Evolutionary conservation across 176 grass and related monocot species (phyloP).

Genomic region (Pharus latifolius): DNA sequence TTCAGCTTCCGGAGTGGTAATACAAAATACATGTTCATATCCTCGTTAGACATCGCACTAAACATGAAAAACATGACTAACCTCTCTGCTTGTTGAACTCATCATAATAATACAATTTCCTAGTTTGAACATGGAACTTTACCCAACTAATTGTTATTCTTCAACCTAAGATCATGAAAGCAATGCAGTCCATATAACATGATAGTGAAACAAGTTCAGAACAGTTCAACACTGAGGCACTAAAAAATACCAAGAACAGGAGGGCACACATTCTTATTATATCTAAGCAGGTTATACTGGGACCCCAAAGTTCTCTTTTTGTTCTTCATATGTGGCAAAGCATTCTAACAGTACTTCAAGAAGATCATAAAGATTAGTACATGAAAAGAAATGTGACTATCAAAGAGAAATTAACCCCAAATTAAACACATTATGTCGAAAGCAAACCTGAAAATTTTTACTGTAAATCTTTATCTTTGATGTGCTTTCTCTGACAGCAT

Average conservation of each 20-base stretch:
- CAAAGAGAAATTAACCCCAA: neutral
- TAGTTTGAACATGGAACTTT: neutral
- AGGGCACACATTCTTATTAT: neutral
- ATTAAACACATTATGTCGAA: neutral
- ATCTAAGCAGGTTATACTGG: neutral
- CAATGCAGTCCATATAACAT: neutral
- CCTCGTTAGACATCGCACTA: neutral
- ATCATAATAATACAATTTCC: neutral
- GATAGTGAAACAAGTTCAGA: neutral
- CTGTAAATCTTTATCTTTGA: conserved; percentile 75
- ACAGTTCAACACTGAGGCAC: neutral
- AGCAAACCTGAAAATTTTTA: conserved; percentile 69
- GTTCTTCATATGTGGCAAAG: neutral
- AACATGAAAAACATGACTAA: neutral
- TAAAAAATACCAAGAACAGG: neutral
- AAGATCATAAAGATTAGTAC: neutral
- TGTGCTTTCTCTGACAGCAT: conserved; percentile 71
- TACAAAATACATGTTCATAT: neutral
- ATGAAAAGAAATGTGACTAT: neutral
- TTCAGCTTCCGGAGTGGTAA: neutral
- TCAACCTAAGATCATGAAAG: neutral
- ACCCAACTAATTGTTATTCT: neutral
- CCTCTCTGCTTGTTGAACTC: neutral
- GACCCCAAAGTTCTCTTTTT: neutral
- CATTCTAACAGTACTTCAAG: neutral